Evolutionary conservation across 2,329 filamentous ascomycete species (phyloP).

Genomic region (Aureobasidium namibiae): DNA sequence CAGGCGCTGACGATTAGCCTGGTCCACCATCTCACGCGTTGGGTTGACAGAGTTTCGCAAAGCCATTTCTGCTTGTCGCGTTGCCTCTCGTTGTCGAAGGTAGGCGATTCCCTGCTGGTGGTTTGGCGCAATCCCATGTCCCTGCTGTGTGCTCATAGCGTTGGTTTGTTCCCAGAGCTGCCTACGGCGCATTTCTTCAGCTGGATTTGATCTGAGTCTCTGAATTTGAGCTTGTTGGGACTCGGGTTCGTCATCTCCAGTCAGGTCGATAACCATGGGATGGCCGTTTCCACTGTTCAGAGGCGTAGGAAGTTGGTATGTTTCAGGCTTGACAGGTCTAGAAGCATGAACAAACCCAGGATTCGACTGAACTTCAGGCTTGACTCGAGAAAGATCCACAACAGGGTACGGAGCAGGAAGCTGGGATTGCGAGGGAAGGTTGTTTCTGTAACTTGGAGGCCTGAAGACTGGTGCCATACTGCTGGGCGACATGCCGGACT

Average conservation of each 20-base stretch:
- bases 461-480: slow-evolving; percentile 16
- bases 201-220: background rate
- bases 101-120: background rate
- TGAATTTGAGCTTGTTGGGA: background rate
- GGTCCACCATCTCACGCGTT: background rate
- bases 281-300: background rate
- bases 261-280: slow-evolving; percentile 3
- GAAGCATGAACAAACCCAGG: background rate
- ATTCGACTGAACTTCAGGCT: background rate
- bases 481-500: slow-evolving; percentile 6
- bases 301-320: background rate
- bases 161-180: slow-evolving; percentile 1
- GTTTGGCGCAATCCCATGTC: background rate
- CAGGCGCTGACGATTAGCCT: background rate
- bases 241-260: background rate
- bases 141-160: background rate
- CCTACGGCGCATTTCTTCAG: background rate
- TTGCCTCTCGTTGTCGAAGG: background rate
- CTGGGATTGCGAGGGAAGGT: background rate
- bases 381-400: background rate
- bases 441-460: slow-evolving; percentile 15
- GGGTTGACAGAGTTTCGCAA: background rate
- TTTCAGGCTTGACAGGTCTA: background rate
- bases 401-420: background rate
- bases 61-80: background rate